phyloP scores from a whole-genome alignment of 805 yeast genomes.

The Sporopachydermia lactativora region DNA sequence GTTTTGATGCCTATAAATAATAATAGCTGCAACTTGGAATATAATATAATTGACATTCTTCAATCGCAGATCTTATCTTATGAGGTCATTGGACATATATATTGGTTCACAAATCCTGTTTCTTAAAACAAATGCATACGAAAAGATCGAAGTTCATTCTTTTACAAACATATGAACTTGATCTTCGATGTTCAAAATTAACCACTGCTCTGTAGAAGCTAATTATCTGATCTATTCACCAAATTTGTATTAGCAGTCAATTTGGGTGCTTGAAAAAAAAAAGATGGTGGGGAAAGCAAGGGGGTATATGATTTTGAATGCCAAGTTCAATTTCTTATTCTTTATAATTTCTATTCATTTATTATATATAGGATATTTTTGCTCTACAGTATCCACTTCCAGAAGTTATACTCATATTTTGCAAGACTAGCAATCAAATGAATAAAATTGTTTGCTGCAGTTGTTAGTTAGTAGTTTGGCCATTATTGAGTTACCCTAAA shows the following conservation, averaged over 20 bases:
- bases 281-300: slow-evolving; percentile 1
- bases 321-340: slow-evolving; percentile 1
- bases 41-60: slow-evolving; percentile 1
- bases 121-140: slow-evolving; percentile 1
- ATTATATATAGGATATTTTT: slow-evolving; percentile 1
- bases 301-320: slow-evolving; percentile 1
- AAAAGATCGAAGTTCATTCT: slow-evolving; percentile 1
- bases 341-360: slow-evolving; percentile 1
- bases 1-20: slow-evolving; percentile 1
- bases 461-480: slow-evolving; percentile 1
- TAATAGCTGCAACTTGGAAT: slow-evolving; percentile 1
- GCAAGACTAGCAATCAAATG: slow-evolving; percentile 1
- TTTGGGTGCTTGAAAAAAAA: not conserved
- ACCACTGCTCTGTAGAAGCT: slow-evolving; percentile 1
- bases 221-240: slow-evolving; percentile 1
- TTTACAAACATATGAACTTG: slow-evolving; percentile 1
- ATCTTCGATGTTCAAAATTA: not conserved
- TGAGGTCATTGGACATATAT: slow-evolving; percentile 1
- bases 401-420: slow-evolving; percentile 1
- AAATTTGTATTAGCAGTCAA: not conserved
- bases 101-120: slow-evolving; percentile 1
- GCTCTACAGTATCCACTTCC: slow-evolving; percentile 1
- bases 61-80: slow-evolving; percentile 1
- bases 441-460: slow-evolving; percentile 1
- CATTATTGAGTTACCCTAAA: not conserved